Evolutionary conservation across 129 eudicot species (phyloP), one percentile per base, ranked within the genome.

Genomic region (Sambucus nigra): DNA sequence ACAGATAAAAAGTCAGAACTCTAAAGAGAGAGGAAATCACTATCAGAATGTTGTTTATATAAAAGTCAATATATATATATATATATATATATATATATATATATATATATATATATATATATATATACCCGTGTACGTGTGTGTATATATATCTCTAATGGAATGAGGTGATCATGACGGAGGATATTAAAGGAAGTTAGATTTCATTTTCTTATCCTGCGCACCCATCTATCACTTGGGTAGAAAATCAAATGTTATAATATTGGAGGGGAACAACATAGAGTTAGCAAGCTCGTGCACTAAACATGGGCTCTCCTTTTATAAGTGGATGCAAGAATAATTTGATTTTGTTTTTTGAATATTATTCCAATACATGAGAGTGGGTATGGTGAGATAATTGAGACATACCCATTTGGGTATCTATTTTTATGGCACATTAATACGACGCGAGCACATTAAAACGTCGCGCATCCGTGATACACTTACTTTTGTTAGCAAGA

Each of bases 191-290:
- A 21, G 64, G 33, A 5, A 25, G 33, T 49, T 40, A 10, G 15
- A 3, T 46, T 17, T n/a, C 48, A 28, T 26, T 16, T 24, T 51
- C 61, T 67, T 76, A 71, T 72, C 72, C 66, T 72, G 79, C 79
- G 83, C 83, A 72, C 70, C 75, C 55, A 23, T 51, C 54, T 58
- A 29, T 29, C 8, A 29, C 35, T 29, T n/a, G 7, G 24, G 14
- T 47, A 26, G 14, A 52, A 5, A 28, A 28, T 5, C 12, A n/a
- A 53, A 27, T 21, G 19, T 25, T 18, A 45, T 45, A 45, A 14
- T 10, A 2, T 15, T 31, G 16, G 47, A 14, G 44, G 47, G 5
- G 15, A 35, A 29, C 20, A n/a, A n/a, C 38, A 56, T 3, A 18
- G 31, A 7, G 31, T 19, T 56, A 44, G 17, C 17, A 6, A 19